Percentiles rank a stretch among this genome's conserved stretches.
Evolutionary conservation across 2,329 filamentous ascomycete species (phyloP).

Genomic region (Paracoccidioides brasiliensis): DNA sequence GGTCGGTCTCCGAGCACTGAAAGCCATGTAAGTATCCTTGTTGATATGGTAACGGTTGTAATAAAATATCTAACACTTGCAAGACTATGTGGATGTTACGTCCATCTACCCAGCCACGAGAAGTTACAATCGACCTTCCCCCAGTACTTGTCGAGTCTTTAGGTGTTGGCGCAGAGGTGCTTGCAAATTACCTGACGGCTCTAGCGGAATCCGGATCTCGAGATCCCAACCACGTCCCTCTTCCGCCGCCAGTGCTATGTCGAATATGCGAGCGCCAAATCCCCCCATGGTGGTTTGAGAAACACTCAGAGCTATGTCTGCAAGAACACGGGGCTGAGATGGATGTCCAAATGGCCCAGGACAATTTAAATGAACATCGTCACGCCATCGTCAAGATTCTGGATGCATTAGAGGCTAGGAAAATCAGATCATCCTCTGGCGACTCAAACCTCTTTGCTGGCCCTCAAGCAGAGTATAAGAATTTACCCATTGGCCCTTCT

Average conservation of each 20-base stretch:
- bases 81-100: slow-evolving; percentile 99
- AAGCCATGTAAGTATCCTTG: slow-evolving; percentile 56
- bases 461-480: slow-evolving; percentile 71
- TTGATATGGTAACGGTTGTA: neutral
- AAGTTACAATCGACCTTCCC: slow-evolving; percentile 93
- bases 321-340: slow-evolving; percentile 95
- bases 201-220: slow-evolving; percentile 72
- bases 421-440: slow-evolving; percentile 36
- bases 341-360: slow-evolving; percentile 93
- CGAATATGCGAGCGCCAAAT: slow-evolving; percentile 97
- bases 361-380: slow-evolving; percentile 80
- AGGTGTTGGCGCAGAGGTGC: slow-evolving; percentile 84
- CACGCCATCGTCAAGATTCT: slow-evolving; percentile 91
- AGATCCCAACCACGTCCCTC: slow-evolving; percentile 61
- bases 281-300: slow-evolving; percentile 98
- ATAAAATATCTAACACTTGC: slow-evolving; percentile 12
- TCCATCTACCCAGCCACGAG: slow-evolving; percentile 72
- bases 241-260: slow-evolving; percentile 75
- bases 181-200: slow-evolving; percentile 83
- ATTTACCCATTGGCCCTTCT: slow-evolving; percentile 65
- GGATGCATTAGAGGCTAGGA: slow-evolving; percentile 67
- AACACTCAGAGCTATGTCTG: slow-evolving; percentile 89
- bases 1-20: slow-evolving; percentile 74
- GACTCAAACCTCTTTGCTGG: slow-evolving; percentile 35
- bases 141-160: slow-evolving; percentile 80